Evolutionary conservation across 1,284 basidiomycete genomes (phyloP).

Genomic region (Boletellus deceptivus): DNA sequence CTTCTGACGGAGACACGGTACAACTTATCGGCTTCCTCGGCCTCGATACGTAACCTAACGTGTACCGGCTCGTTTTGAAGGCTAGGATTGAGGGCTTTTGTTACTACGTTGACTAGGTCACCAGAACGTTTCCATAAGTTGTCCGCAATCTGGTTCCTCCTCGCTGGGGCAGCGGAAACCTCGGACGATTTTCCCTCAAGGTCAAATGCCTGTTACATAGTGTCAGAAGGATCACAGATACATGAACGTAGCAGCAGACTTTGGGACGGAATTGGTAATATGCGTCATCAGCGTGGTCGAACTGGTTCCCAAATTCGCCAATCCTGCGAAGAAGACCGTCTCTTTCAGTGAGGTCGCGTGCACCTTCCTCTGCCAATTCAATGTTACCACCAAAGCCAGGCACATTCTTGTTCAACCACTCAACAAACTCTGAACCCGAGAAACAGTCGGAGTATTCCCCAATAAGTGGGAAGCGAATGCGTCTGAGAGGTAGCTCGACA

Average conservation of each 20-base stretch:
- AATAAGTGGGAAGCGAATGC: conserved; percentile 76
- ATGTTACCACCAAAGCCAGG: conserved; percentile 68
- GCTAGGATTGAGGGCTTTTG: conserved; percentile 61
- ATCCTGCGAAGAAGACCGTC: conserved; percentile 73
- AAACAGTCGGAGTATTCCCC: conserved; percentile 87
- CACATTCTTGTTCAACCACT: conserved; percentile 71
- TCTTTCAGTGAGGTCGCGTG: conserved; percentile 71
- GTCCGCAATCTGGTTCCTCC: conserved; percentile 49
- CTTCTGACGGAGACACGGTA: conserved; percentile 76
- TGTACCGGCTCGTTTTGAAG: conserved; percentile 58
- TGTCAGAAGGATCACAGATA: conserved; percentile 5
- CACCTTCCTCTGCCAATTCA: conserved; percentile 78
- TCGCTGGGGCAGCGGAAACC: conserved; percentile 32
- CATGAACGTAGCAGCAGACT: conserved; percentile 38
- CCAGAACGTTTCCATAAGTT: conserved; percentile 66
- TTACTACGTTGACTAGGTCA: conserved; percentile 68
- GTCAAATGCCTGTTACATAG: conserved; percentile 58
- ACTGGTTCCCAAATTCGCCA: conserved; percentile 79
- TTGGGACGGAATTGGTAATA: conserved; percentile 80
- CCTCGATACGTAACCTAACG: conserved; percentile 70
- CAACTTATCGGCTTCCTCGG: conserved; percentile 71
- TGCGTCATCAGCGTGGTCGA: conserved; percentile 71
- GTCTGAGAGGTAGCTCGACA: conserved; percentile 58
- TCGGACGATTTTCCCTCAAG: conserved; percentile 46
- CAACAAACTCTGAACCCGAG: conserved; percentile 76